Evolutionary conservation across 108 stramenopile species (phyloP).

Genomic region (Nannochloropsis oceanica): DNA sequence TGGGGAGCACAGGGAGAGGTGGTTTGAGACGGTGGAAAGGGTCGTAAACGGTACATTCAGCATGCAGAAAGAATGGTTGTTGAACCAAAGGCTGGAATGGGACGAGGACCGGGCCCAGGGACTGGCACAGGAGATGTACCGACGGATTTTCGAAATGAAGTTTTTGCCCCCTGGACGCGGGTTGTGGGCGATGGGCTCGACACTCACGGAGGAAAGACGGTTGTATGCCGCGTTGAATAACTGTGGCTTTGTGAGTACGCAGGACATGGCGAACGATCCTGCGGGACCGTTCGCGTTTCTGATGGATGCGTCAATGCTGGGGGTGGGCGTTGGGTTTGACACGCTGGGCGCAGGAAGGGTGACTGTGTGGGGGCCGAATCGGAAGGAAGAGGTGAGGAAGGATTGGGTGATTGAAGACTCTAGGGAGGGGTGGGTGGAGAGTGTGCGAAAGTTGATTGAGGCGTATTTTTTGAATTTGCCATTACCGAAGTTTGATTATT

Average conservation of each 20-base stretch:
- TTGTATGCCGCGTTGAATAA: constrained; percentile 48
- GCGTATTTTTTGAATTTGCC: constrained; percentile 24
- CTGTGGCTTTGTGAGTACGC: constrained; percentile 45
- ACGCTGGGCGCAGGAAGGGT: constrained; percentile 35
- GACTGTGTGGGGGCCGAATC: not conserved
- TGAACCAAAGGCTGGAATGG: constrained; percentile 30
- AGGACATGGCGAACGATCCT: constrained; percentile 13
- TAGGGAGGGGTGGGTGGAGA: constrained; percentile 44
- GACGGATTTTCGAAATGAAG: constrained; percentile 45
- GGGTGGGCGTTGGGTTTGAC: constrained; percentile 48
- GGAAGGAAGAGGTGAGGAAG: not conserved
- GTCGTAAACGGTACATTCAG: constrained; percentile 48
- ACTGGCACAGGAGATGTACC: constrained; percentile 44
- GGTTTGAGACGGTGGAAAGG: constrained; percentile 30
- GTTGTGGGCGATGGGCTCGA: constrained; percentile 46
- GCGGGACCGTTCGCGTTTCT: constrained; percentile 42
- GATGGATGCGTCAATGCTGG: constrained; percentile 47
- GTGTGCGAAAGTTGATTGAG: constrained; percentile 23
- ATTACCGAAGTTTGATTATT: not conserved
- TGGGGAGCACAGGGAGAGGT: constrained; percentile 8
- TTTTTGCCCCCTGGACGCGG: constrained; percentile 46
- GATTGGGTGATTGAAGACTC: constrained; percentile 35
- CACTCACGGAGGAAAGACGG: constrained; percentile 39
- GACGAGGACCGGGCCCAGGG: constrained; percentile 30
- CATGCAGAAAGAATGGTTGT: constrained; percentile 49